Percentiles rank a stretch among this genome's conserved stretches.
Evolutionary conservation across 768 basidiomycete genomes (phyloP).

Genomic region (Amylocystis lapponica): DNA sequence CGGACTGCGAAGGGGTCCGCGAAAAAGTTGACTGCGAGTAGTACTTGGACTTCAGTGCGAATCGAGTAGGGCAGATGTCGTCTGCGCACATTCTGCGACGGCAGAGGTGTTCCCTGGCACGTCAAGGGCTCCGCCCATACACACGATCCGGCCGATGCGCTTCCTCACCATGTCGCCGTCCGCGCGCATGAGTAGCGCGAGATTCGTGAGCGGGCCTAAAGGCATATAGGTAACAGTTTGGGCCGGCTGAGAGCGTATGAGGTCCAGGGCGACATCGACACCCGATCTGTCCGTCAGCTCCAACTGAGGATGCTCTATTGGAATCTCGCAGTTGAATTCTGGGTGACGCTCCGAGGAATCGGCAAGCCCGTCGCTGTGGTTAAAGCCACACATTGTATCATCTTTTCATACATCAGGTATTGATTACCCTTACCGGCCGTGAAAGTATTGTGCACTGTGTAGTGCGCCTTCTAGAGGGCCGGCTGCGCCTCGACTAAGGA

Average conservation of each 20-base stretch:
- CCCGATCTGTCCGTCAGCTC: constrained; percentile 40
- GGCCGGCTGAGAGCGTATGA: constrained; percentile 46
- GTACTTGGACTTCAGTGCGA: no score
- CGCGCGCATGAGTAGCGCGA: constrained; percentile 58
- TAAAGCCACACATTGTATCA: no score
- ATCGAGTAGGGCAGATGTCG: background rate
- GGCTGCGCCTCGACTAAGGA: constrained; percentile 58
- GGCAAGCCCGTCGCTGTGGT: constrained; percentile 61
- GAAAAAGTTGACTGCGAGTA: constrained; percentile 68
- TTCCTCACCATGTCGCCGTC: constrained; percentile 48
- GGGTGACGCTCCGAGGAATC: constrained; percentile 58
- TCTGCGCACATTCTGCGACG: constrained; percentile 70
- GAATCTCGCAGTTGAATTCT: constrained; percentile 42
- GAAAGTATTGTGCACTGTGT: constrained; percentile 81
- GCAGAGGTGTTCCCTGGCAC: constrained; percentile 85
- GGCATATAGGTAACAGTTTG: constrained; percentile 64
- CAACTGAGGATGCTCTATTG: constrained; percentile 38
- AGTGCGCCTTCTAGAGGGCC: constrained; percentile 66
- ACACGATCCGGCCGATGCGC: constrained; percentile 68
- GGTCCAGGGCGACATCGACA: constrained; percentile 46
- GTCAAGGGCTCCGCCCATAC: constrained; percentile 93
- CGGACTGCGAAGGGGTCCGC: constrained; percentile 85
- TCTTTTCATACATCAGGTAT: no score
- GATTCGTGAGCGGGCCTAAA: constrained; percentile 75
- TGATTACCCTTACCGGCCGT: constrained; percentile 68